Evolutionary conservation across 2,329 filamentous ascomycete species (phyloP).

Genomic region (Pyrenophora teres): DNA sequence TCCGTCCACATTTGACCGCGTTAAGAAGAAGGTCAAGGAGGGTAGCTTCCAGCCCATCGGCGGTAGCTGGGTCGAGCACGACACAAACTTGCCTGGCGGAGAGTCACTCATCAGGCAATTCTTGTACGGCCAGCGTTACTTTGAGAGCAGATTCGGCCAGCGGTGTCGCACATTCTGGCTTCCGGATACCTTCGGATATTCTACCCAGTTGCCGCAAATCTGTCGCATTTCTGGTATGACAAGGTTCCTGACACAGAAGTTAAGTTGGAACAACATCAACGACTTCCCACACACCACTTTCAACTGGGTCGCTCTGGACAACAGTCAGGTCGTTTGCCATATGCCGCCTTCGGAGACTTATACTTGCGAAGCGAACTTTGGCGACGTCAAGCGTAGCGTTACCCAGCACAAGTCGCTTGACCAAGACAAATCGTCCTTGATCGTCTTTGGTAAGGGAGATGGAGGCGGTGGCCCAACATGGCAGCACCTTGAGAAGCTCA

Average conservation of each 20-base stretch:
- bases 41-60: conserved; percentile 94
- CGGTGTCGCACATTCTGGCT: conserved; percentile 95
- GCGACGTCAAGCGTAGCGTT: conserved; percentile 87
- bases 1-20: conserved; percentile 84
- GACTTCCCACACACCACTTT: conserved; percentile 98
- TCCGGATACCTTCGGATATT: conserved; percentile 97
- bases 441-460: conserved; percentile 96
- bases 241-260: conserved; percentile 95
- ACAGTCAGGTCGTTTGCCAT: conserved; percentile 94
- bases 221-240: conserved; percentile 95
- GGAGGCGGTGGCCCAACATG: conserved; percentile 94
- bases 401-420: conserved; percentile 95
- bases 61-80: conserved; percentile 98
- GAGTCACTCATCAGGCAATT: conserved; percentile 95
- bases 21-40: conserved; percentile 87
- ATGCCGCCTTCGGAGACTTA: conserved; percentile 98
- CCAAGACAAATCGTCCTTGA: conserved; percentile 84
- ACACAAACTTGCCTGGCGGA: conserved; percentile 95
- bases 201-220: conserved; percentile 88
- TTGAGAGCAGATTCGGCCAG: conserved; percentile 88
- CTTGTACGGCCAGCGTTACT: conserved; percentile 92
- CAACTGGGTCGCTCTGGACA: conserved; percentile 96
- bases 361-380: conserved; percentile 91
- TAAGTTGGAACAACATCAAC: conserved; percentile 99
- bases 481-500: conserved; percentile 91